phyloP scores from a whole-genome alignment of 2,329 filamentous ascomycete species.

The Taxawa tesnikishii region DNA sequence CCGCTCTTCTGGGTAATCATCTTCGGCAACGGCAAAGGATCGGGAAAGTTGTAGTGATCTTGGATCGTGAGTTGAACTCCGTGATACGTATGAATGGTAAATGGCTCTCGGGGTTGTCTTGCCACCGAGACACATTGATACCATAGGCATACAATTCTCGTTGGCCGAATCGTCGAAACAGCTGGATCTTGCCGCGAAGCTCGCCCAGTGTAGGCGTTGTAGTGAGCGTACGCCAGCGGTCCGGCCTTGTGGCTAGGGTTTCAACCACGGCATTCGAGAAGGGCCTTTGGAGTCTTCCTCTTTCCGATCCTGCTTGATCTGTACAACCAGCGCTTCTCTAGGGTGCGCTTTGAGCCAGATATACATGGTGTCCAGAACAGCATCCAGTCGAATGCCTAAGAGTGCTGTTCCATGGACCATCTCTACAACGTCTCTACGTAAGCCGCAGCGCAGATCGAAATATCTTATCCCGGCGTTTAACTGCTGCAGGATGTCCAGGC shows the following conservation, averaged over 20 bases:
- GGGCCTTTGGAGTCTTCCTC: conserved; percentile 15
- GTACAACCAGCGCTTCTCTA: conserved; percentile 19
- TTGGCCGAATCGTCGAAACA: conserved; percentile 19
- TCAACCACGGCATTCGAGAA: conserved; percentile 27
- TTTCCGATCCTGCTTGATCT: conserved; percentile 21
- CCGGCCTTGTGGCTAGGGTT: conserved; percentile 13
- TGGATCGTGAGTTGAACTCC: conserved; percentile 29
- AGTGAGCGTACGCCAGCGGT: conserved; percentile 20
- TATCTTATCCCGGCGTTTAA: conserved; percentile 22
- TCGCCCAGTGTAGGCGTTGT: conserved; percentile 20
- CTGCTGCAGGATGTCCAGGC: conserved; percentile 15
- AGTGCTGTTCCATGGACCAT: conserved; percentile 23
- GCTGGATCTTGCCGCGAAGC: conserved; percentile 21
- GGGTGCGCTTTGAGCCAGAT: conserved; percentile 16
- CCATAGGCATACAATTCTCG: conserved; percentile 13
- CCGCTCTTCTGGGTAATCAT: conserved; percentile 28
- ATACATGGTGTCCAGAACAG: conserved; percentile 17
- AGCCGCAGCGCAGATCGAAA: conserved; percentile 23
- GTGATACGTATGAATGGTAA: conserved; percentile 25
- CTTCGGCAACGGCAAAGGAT: conserved; percentile 23
- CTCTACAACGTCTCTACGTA: conserved; percentile 17
- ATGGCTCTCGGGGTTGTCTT: conserved; percentile 20
- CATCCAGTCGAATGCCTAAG: conserved; percentile 17
- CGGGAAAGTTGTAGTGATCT: conserved; percentile 34
- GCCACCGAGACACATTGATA: conserved; percentile 21